Evolutionary conservation across 345 rosid species (phyloP).

Genomic region (Eucalyptus dawsonii): DNA sequence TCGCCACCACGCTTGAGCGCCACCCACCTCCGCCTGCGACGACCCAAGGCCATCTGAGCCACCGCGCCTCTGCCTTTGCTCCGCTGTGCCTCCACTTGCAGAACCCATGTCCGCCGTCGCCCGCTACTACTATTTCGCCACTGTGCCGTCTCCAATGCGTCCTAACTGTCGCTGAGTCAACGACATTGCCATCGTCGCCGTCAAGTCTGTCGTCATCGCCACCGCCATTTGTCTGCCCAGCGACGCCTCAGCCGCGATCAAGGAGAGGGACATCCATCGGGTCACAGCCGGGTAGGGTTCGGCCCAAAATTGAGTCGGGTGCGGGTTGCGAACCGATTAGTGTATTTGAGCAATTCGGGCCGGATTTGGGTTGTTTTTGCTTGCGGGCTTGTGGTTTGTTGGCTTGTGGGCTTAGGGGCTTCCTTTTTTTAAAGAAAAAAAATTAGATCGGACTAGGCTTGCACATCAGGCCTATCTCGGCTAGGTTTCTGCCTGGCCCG

Average conservation of each 20-base stretch:
- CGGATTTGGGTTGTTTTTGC: too few relatives aligned
- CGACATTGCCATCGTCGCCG: fast-evolving
- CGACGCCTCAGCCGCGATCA: fast-evolving
- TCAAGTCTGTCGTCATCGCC: fast-evolving
- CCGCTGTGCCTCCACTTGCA: too few relatives aligned
- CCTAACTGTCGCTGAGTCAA: fast-evolving
- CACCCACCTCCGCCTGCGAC: fast-evolving
- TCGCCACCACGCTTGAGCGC: fast-evolving
- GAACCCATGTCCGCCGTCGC: fast-evolving
- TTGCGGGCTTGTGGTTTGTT: fast-evolving
- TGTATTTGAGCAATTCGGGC: too few relatives aligned
- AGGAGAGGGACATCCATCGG: too few relatives aligned
- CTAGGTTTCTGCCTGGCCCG: too few relatives aligned
- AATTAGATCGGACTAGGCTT: fast-evolving
- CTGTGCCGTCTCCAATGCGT: too few relatives aligned
- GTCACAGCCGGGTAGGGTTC: fast-evolving
- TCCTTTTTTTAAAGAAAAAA: too few relatives aligned
- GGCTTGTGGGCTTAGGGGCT: too few relatives aligned
- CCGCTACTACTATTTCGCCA: fast-evolving
- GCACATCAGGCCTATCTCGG: fast-evolving
- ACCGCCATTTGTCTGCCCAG: fast-evolving
- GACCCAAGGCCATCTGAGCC: too few relatives aligned
- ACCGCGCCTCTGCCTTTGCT: fast-evolving
- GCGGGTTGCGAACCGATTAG: fast-evolving
- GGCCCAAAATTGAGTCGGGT: too few relatives aligned